Percentiles rank a stretch among this genome's conserved stretches.
phyloP scores from a whole-genome alignment of 768 basidiomycete genomes.

The Fomitopsis serialis region DNA sequence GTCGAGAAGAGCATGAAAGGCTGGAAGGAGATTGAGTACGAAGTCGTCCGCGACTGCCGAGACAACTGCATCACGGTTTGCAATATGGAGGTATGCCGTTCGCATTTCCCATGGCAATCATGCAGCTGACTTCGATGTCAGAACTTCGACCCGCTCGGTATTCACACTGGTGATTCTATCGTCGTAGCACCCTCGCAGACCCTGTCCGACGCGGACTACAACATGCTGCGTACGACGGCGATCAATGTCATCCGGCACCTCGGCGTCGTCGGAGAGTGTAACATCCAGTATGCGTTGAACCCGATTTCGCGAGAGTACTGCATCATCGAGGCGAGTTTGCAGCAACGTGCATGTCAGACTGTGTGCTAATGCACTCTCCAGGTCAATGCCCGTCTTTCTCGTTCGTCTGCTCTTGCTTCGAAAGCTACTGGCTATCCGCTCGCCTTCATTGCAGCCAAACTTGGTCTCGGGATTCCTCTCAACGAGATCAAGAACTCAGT shows the following conservation, averaged over 20 bases:
- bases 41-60: constrained; percentile 94
- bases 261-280: constrained; percentile 96
- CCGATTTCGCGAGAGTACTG: constrained; percentile 95
- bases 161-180: constrained; percentile 98
- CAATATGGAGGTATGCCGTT: constrained; percentile 90
- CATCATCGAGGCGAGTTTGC: constrained; percentile 78
- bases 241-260: constrained; percentile 99
- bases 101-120: neutral
- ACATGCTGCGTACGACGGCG: constrained; percentile 97
- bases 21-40: constrained; percentile 99
- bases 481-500: constrained; percentile 98
- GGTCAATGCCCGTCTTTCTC: constrained; percentile 96
- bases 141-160: constrained; percentile 99
- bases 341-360: neutral
- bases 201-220: constrained; percentile 97
- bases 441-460: constrained; percentile 97
- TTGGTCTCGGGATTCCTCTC: constrained; percentile 93
- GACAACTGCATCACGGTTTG: constrained; percentile 99
- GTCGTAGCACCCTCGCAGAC: constrained; percentile 98
- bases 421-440: constrained; percentile 98
- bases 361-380: constrained; percentile 11
- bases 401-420: constrained; percentile 95
- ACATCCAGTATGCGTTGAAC: constrained; percentile 98
- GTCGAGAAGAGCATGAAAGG: constrained; percentile 99
- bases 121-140: constrained; percentile 25